Base-by-base conservation (phyloP, 768 basidiomycete genomes). In the Calocera cornea region DNA sequence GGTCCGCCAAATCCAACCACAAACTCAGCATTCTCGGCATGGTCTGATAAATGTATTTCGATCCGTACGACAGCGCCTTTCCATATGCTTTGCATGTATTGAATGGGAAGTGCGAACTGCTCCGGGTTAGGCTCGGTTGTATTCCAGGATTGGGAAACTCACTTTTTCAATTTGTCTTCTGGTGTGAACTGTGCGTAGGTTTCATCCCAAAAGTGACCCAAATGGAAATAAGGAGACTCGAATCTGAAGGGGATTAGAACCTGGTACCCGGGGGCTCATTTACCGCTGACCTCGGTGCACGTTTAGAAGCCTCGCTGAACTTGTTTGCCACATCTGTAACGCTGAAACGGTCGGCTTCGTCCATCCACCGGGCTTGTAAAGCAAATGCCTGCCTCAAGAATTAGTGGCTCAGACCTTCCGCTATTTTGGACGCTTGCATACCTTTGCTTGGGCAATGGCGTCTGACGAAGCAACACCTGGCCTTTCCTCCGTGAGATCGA, bases 31-130 rank as follows among this genome's bases (percentile, higher is more conserved):
- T 81, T 41, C 97, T 86, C 0, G 97, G 95, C 69, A 99, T 86
- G 0, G 93, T 92, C 74, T 95, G 95, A 75, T 95, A 98, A 27
- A 95, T 87, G 75, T 89, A 97, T 80, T 99, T 99, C 40, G 94
- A 92, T 19, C 97, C 97, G 73, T 82, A 78, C 72, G 80, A 80
- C 54, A 95, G 85, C 0, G 94, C 88, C 69, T 81, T 84, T 1
- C 82, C 80, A 69, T 87, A 95, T 44, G 70, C 83, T 79, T 73
- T 81, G 81, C 72, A 93, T 76, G 22, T 89, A 88, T 65, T 83
- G 81, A 36, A 65, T 50, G 44, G 11, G 64, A 34, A 67, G 68
- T 73, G 31, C 65, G 41, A 22, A n/a, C 65, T 34, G 24, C 11
- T 33, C n/a, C 19, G n/a, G 11, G 22, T 34, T 11, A 66, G 44